Evolutionary conservation across 148 eudicot species (phyloP), one percentile per base, ranked within the genome.

Genomic region (Spergularia bocconei): DNA sequence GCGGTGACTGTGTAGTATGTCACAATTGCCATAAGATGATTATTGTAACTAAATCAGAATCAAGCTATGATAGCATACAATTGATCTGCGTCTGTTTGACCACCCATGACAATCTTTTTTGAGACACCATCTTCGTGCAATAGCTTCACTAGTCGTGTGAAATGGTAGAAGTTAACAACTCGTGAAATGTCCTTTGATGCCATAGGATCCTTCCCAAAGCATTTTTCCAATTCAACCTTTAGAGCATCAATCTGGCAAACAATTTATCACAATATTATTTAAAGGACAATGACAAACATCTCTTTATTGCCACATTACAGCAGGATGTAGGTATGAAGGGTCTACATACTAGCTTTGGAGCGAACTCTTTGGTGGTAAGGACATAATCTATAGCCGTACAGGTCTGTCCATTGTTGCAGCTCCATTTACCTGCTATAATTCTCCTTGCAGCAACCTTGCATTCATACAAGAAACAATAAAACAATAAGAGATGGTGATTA

Each of bases 391-490:
- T 82, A 61, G 86, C 84, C 66, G 87, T 80, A 74, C 95, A 90
- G 33, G 90, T 82, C 70, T 90, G 95, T 59, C 91, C 92, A 38
- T 63, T 80, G 64, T 84, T 84, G 84, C 87, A 79, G 67, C 71
- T 82, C 90, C 91, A 90, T 76, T 90, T 90, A 52, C 95, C 92
- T 62, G 89, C 84, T 74, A 88, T 83, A 63, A 90, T 88, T 82
- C 95, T 84, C 77, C 79, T 90, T 48, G 85, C 86, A 25, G 88
- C 74, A 62, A 88, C 85, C 94, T 88, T 68, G 11, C 20, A 39
- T 23, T 44, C 15, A 15, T 13, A 62, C 17, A 51, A 36, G 6
- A 47, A 16, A 23, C 67, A 62, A 38, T 12, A 60, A 21, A n/a
- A 21, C 17, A 13, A 41, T 38, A 21, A 10, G 25, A 11, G 8